Base-by-base conservation (phyloP, 2,329 filamentous ascomycete genomes). In the Trichoderma brevicompactum region DNA sequence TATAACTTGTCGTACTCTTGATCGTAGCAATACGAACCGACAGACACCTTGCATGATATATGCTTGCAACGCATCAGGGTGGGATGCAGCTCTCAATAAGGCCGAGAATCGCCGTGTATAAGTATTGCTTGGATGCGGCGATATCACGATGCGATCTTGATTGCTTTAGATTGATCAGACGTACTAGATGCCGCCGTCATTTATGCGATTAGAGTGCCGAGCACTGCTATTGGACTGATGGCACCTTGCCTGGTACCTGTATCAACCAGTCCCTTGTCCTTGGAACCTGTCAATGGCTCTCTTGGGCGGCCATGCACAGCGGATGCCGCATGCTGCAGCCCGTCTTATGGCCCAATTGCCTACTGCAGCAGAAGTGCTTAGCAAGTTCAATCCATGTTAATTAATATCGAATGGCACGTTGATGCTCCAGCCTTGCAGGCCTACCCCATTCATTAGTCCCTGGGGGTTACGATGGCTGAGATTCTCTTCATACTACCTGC, bases 1-100 rank as follows among this genome's bases (percentile, higher is more conserved):
- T 65, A 65, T 60, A 49, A 9, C 13, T 38, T 3, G 49, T 52
- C 63, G 63, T 65, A 65, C 63, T 65, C 63, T 65, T 65, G 48
- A 52, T 65, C 63, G 52, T 41, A 28, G 23, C 23, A 53, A 34
- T 44, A 23, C 49, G 23, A 36, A 15, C 28, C 7, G 41, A 36
- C 41, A 44, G 48, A 44, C 38, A 19, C 7, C 34, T 34, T 41
- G 19, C 50, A 28, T 28, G 23, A 28, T 53, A 23, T 34, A 15
- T 34, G 28, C 50, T 36, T n/a, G 50, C 23, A 23, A 12, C 46
- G 46, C 15, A 23, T 49, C 46, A 23, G 12, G 3, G 17, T n/a
- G 17, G 17, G 17, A 49, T 8, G 8, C 10, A n/a, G 17, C 15
- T 5, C 13, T 15, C 5, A 41, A 41, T 15, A 41, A 38, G 36